Evolutionary conservation across 331 rosid genomes (phyloP).

Genomic region (Phaseolus coccineus): DNA sequence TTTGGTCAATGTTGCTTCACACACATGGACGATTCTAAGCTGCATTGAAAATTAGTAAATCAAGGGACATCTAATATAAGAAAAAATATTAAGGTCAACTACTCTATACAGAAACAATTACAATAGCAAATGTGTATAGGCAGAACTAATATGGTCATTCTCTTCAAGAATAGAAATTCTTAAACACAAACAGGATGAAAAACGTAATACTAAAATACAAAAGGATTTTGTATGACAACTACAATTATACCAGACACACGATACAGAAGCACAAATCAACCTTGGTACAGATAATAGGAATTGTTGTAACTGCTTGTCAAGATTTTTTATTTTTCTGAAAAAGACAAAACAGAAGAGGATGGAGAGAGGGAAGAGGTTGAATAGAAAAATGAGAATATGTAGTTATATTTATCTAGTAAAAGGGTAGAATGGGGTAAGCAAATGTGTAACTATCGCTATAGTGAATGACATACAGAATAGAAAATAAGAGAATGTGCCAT

Average conservation of each 20-base stretch:
- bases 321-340: no score
- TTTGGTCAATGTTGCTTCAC: slow-evolving; percentile 91
- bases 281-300: not conserved
- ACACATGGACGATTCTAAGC: slow-evolving; percentile 85
- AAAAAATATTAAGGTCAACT: slow-evolving; percentile 6
- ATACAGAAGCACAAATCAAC: slow-evolving; percentile 1
- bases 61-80: not conserved
- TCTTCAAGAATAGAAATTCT: not conserved
- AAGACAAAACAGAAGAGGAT: no score
- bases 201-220: not conserved
- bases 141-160: slow-evolving; percentile 7
- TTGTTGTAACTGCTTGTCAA: not conserved
- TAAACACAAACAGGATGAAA: not conserved
- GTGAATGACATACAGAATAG: no score
- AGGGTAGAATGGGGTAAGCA: no score
- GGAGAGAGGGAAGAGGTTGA: no score
- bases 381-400: no score
- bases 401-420: no score
- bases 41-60: slow-evolving; percentile 47
- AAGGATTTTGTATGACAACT: not conserved
- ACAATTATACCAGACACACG: not conserved
- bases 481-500: no score
- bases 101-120: not conserved
- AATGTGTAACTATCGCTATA: no score
- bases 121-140: not conserved